Conservation (phyloP, 495 filamentous ascomycete genomes). For the Gamarada debralockiae region DNA sequence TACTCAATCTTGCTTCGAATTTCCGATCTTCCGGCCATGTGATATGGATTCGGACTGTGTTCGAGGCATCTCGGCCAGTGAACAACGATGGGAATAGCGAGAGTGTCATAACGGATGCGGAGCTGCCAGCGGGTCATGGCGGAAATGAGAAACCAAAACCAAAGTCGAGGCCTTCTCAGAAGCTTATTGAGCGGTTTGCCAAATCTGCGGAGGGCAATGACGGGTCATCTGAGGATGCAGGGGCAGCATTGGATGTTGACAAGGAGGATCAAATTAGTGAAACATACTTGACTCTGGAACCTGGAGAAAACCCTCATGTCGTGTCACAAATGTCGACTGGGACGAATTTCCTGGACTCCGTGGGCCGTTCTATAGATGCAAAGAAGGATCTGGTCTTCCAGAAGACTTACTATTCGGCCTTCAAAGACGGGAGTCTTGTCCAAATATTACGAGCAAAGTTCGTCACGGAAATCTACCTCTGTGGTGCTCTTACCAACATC, state of each 20-base stretch:
- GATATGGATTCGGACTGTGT: constrained; percentile 83
- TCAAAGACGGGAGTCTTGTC: constrained; percentile 69
- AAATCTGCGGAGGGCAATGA: constrained; percentile 10
- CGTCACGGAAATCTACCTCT: constrained; percentile 88
- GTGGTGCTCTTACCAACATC: constrained; percentile 82
- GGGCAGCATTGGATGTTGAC: constrained; percentile 14
- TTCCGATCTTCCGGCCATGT: constrained; percentile 64
- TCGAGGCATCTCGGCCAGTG: constrained; percentile 38
- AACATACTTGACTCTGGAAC: constrained; percentile 56
- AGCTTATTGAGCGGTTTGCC: constrained; percentile 1
- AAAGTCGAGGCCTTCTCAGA: constrained; percentile 2
- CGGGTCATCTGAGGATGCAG: not conserved
- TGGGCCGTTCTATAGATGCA: constrained; percentile 51
- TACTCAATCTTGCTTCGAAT: constrained; percentile 59
- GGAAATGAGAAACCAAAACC: not conserved
- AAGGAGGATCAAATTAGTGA: constrained; percentile 35
- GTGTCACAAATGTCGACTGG: constrained; percentile 58
- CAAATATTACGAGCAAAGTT: constrained; percentile 68
- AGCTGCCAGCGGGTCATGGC: constrained; percentile 5
- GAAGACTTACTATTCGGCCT: constrained; percentile 87
- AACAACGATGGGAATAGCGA: constrained; percentile 31
- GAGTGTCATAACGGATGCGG: constrained; percentile 34
- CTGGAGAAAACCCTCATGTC: constrained; percentile 46
- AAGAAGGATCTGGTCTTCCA: constrained; percentile 63
- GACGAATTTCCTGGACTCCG: constrained; percentile 58